Conservation (phyloP, 192 early-diverging fungal genomes). For the Rhizoclosmatium globosum region DNA sequence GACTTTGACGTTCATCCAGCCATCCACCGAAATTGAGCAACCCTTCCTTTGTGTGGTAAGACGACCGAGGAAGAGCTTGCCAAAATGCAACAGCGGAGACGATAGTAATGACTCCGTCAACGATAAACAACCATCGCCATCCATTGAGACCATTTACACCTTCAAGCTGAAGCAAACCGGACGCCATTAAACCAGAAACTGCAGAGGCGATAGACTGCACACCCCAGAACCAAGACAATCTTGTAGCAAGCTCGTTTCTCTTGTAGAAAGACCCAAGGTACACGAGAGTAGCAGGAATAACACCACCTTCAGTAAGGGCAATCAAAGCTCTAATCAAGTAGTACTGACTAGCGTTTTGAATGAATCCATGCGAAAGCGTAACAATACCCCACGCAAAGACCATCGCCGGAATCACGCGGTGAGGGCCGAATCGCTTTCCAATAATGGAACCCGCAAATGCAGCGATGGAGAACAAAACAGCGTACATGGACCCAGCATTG, state of each 20-base stretch:
- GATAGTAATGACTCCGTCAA: slow-evolving; percentile 66
- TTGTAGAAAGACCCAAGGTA: slow-evolving; percentile 36
- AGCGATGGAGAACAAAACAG: slow-evolving; percentile 23
- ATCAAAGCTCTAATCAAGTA: slow-evolving; percentile 21
- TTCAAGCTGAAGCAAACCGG: no score
- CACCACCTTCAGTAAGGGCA: slow-evolving; percentile 33
- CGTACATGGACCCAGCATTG: no score
- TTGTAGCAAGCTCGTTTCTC: slow-evolving; percentile 13
- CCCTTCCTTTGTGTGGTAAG: no score
- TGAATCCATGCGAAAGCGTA: not conserved
- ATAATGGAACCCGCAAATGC: slow-evolving; percentile 25
- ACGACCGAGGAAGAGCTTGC: slow-evolving; percentile 63
- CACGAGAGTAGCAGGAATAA: slow-evolving; percentile 36
- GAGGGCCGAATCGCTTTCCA: no score
- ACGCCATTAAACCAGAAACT: no score
- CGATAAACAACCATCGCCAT: slow-evolving; percentile 73
- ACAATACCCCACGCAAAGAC: slow-evolving; percentile 29
- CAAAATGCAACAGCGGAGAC: slow-evolving; percentile 59
- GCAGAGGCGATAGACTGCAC: slow-evolving; percentile 49
- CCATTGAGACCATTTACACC: slow-evolving; percentile 62
- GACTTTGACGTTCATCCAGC: slow-evolving; percentile 55
- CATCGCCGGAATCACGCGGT: slow-evolving; percentile 32
- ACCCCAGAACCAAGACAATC: slow-evolving; percentile 34
- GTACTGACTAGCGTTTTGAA: slow-evolving; percentile 4
- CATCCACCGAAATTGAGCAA: slow-evolving; percentile 12